Evolutionary conservation across 2,329 filamentous ascomycete species (phyloP), one percentile per base, ranked within the genome.

Genomic region (Colletotrichum lupini): DNA sequence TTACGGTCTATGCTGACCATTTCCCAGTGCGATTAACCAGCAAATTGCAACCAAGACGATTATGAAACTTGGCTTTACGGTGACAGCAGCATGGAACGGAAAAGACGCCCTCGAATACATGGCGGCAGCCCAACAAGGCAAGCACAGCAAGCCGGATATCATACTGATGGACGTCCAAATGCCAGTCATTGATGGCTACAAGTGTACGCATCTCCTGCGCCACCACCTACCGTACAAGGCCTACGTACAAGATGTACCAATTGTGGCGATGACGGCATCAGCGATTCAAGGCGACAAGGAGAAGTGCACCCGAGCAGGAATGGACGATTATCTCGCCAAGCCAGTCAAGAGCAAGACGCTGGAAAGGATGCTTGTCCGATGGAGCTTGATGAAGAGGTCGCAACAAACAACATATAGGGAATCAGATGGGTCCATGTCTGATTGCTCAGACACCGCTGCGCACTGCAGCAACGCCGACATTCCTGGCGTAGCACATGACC

Each of bases 81-180:
- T 93, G 4, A 88, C 86, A 7, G 93, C 93, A 1, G 91, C 92
- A 0, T 94, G 92, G 92, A 95, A 95, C 77, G 94, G 94, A 28
- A 90, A 93, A 79, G 93, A 96, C 79, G 94, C 93, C 1, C 85
- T 96, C 19, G 92, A 95, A 24, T 95, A 95, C 79, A 84, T 96
- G 19, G 80, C 88, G 59, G 86, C 86, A 3, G 88, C 90, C 1
- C 85, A 87, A 26, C 78, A 82, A 8, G 87, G 85, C 30, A 83
- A 85, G 35, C 85, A 88, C 57, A 82, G 84, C 12, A 90, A 90
- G 63, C 93, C 94, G 0, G 90, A 94, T 76, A 90, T 96, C 8
- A 94, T 96, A 67, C 83, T 95, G 52, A 94, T 94, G 92, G 92
- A 94, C 78, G 91, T 93, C 1, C 92, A 94, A 80, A 93, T 94